Conservation (phyloP, 352 stramenopile species). For the Saprolegnia diclina region DNA sequence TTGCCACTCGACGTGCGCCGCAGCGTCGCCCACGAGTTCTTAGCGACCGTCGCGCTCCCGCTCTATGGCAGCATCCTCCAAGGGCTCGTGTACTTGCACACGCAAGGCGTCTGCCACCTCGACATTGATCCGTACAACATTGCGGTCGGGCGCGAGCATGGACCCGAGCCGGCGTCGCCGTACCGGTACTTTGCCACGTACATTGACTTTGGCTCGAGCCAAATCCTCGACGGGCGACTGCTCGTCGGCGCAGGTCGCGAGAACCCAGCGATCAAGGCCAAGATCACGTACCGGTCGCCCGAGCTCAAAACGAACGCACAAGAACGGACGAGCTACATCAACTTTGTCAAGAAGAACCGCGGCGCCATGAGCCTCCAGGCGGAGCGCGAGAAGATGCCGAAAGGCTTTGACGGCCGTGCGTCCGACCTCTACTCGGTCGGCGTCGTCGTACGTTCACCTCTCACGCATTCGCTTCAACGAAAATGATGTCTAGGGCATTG, state of each 20-base stretch:
- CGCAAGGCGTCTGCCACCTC: slow-evolving; percentile 67
- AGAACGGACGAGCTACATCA: slow-evolving; percentile 33
- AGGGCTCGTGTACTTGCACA: slow-evolving; percentile 74
- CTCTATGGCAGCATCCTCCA: slow-evolving; percentile 62
- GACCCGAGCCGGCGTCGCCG: too few relatives aligned
- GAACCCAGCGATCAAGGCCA: slow-evolving; percentile 70
- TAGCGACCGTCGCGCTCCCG: slow-evolving; percentile 64
- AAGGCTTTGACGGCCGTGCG: slow-evolving; percentile 62
- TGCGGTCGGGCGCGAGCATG: slow-evolving; percentile 33
- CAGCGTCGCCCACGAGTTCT: slow-evolving; percentile 46
- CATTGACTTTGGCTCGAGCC: slow-evolving; percentile 73
- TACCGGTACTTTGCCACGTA: slow-evolving; percentile 33
- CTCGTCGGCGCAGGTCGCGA: slow-evolving; percentile 49
- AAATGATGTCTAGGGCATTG: slow-evolving; percentile 7
- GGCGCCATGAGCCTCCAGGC: neutral
- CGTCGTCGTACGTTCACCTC: slow-evolving; percentile 56
- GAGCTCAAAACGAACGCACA: slow-evolving; percentile 63
- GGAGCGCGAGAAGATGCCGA: slow-evolving; percentile 24
- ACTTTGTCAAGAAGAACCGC: neutral
- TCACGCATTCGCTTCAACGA: neutral
- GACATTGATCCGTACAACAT: slow-evolving; percentile 86
- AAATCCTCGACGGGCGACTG: slow-evolving; percentile 65
- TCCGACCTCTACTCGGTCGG: slow-evolving; percentile 76
- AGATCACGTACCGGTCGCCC: slow-evolving; percentile 66
- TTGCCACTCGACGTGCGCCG: slow-evolving; percentile 31